Base-by-base conservation (phyloP, 2,329 filamentous ascomycete genomes). In the Zasmidium citrigriseum region DNA sequence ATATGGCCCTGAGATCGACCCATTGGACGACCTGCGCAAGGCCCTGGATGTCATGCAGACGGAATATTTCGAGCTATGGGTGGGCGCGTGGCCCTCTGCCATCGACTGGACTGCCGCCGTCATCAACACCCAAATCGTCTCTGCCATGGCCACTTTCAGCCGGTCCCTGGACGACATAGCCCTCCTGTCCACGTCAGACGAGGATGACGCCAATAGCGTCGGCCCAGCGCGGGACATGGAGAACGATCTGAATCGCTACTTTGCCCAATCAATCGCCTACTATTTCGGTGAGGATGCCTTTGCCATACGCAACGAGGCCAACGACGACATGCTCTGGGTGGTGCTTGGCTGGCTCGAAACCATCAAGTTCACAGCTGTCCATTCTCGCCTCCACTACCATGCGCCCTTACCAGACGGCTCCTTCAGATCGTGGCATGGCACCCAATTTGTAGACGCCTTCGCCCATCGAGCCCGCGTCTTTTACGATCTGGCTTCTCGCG, bases 21-120 rank as follows among this genome's bases (percentile, higher is more conserved):
- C 49, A 3, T 12, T 50, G 49, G 41, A 54, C 34, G 55, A 58
- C 38, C 70, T 79, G 11, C 72, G 73, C 52, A 54, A 82, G 50
- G 89, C 90, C 4, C 80, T 97, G 62, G 81, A 86, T 48, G 85
- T 88, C 4, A 86, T 97, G 81, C 92, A 97, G 61, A 52, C 84
- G 53, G 78, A 82, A 23, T 96, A 91, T 76, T 97, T 95, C 71
- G 82, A 86, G 48, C 76, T 88, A 3, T 89, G 89, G 82, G 78
- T 89, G 34, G 92, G 90, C 11, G 91, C 86, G 23, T 98, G 93
- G 91, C 91, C 92, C 0, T 81, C 82, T 1, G 84, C 90, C 27
- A 97, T 96, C 68, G 93, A 97, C 77, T 98, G 93, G 93, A 98
- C 93, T 0, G 88, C 87, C 18, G 93, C 93, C 3, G 91, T 97